Percentiles rank a stretch among this genome's conserved stretches.
These are phyloP conservation scores for Domatiomyces catenatus DNA, from an alignment of 2,329 filamentous ascomycete genomes.

Conservation along the genomic window DNA sequence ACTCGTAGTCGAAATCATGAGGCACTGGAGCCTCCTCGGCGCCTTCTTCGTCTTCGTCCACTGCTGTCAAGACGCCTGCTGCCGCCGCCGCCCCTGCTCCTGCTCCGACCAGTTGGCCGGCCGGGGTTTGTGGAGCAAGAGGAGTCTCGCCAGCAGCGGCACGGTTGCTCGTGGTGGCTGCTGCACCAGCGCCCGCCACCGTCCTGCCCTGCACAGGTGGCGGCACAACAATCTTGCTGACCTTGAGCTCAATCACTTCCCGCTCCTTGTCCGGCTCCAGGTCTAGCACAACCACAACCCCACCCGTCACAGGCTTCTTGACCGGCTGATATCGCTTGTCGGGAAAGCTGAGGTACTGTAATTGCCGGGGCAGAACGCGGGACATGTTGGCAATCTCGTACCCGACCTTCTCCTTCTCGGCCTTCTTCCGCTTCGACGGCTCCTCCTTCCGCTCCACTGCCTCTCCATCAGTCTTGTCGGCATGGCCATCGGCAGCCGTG, in stretches of 20 bases:
- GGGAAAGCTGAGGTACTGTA: constrained; percentile 91
- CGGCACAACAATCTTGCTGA: constrained; percentile 50
- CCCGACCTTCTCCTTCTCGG: constrained; percentile 89
- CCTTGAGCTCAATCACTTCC: constrained; percentile 73
- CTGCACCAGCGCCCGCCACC: constrained; percentile 16
- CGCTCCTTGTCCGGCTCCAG: constrained; percentile 65
- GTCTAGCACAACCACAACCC: constrained; percentile 80
- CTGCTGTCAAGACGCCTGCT: constrained; percentile 66
- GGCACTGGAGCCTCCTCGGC: constrained; percentile 34
- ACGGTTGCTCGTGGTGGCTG: neutral
- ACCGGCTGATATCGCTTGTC: constrained; percentile 85
- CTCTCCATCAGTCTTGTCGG: constrained; percentile 34
- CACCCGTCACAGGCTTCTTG: constrained; percentile 83
- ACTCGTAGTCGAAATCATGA: constrained; percentile 32
- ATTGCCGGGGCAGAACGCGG: constrained; percentile 74
- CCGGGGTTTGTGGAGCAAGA: constrained; percentile 17
- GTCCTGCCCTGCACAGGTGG: constrained; percentile 18
- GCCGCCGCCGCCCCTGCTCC: constrained; percentile 50
- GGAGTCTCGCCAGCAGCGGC: constrained; percentile 16
- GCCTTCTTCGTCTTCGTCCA: constrained; percentile 53
- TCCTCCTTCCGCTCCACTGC: constrained; percentile 46
- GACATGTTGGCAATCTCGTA: constrained; percentile 97
- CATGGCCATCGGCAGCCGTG: constrained; percentile 47
- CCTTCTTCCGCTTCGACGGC: constrained; percentile 66
- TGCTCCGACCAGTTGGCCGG: constrained; percentile 20